A percentile compares a stretch with the other conserved stretches of the same genome.
Evolutionary conservation across 192 early-diverging fungal genomes (phyloP).

Genomic region (Phlyctochytrium bullatum): DNA sequence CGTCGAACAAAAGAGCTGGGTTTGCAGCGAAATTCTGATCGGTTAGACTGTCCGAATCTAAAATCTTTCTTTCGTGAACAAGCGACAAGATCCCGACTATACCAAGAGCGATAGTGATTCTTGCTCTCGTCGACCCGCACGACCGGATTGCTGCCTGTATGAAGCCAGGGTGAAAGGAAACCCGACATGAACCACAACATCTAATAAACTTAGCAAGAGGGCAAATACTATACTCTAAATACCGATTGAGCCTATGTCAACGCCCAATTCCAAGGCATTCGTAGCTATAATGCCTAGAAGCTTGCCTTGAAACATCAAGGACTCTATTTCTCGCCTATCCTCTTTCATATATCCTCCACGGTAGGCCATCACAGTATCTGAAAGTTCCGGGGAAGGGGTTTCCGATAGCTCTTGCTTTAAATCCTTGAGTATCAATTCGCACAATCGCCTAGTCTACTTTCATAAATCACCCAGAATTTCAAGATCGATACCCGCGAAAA

Average conservation of each 20-base stretch:
- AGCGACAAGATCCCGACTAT: constrained; percentile 30
- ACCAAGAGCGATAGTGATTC: constrained; percentile 65
- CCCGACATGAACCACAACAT: constrained; percentile 74
- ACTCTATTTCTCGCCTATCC: constrained; percentile 71
- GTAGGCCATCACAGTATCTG: constrained; percentile 58
- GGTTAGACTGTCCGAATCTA: constrained; percentile 44
- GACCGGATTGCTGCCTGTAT: constrained; percentile 71
- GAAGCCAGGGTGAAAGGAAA: constrained; percentile 60
- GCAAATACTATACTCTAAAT: too few species aligned
- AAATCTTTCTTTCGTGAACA: constrained; percentile 12
- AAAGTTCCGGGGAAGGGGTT: constrained; percentile 2
- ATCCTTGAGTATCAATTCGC: constrained; percentile 48
- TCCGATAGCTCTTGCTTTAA: constrained; percentile 31
- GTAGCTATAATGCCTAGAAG: constrained; percentile 66
- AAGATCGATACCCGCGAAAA: too few species aligned
- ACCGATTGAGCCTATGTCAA: constrained; percentile 67
- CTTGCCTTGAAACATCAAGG: constrained; percentile 61
- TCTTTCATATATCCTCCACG: constrained; percentile 72
- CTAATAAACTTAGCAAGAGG: constrained; percentile 23
- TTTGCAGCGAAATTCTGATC: constrained; percentile 54
- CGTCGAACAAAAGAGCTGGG: constrained; percentile 52
- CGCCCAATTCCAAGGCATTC: constrained; percentile 78
- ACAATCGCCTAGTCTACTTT: constrained; percentile 50
- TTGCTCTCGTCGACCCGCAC: constrained; percentile 64
- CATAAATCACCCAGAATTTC: constrained; percentile 37